Evolutionary conservation across 163 green algal species (phyloP), one percentile per base, ranked within the genome.

Genomic region (Prototheca wickerhamii): DNA sequence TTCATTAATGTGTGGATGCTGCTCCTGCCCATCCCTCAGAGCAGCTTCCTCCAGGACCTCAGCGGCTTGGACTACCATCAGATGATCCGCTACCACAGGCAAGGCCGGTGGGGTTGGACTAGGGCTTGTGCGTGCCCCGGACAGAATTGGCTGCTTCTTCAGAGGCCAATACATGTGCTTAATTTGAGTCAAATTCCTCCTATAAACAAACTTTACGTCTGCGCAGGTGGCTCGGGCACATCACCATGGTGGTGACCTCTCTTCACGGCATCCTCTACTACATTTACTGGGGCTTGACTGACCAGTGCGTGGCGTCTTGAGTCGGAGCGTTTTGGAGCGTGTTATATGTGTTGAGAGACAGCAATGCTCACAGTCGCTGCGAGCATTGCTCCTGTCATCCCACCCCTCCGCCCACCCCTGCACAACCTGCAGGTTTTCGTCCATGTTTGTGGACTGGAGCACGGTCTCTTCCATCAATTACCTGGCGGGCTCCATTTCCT

Each of bases 21-120:
- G 25, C 77, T 82, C 62, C 53, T 78, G 18, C 72, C 72, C 26
- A 73, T 82, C n/a, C 76, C 76, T 25, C 73, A 79, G n/a, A 69
- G 40, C 56, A 66, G 29, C 61, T 76, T 80, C 50, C 60, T 82
- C 8, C 68, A 82, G 51, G 32, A 18, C 29, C 43, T 76, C 4
- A 70, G 60, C 0, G 72, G 76, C 26, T 42, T 76, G 3, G 25
- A 54, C 35, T 76, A 78, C 61, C 34, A 59, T 23, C 23, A 44
- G 3, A 68, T 76, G 49, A 80, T 82, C 58, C 72, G 72, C 21
- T 82, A 79, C 58, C 76, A 82, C 67, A 51, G 72, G 60, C 26
- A 33, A 10, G 2, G 1, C 4, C 46, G 5, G 17, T 28, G 20
- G 21, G 7, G 21, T 3, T 30, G 25, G 21, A 23, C 7, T 29